A percentile compares a stretch with the other conserved stretches of the same genome.
phyloP scores from a whole-genome alignment of 352 stramenopile species.

The Phytophthora foliorum region DNA sequence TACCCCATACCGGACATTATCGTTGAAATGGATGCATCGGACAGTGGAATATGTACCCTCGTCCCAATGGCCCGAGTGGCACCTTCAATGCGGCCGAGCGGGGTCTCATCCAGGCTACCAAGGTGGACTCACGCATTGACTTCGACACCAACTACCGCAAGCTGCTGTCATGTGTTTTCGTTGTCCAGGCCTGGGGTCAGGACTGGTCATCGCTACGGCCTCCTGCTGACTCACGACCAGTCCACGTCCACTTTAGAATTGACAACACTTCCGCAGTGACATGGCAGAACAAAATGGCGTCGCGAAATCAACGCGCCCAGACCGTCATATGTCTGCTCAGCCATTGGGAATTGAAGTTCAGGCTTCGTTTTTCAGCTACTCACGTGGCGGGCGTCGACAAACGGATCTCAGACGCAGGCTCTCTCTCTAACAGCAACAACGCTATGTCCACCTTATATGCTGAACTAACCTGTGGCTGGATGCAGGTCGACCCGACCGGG shows the following conservation, averaged over 20 bases:
- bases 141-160: slow-evolving; percentile 45
- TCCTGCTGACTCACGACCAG: neutral
- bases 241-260: slow-evolving; percentile 34
- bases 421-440: neutral
- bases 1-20: slow-evolving; percentile 6
- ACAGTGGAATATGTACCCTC: slow-evolving; percentile 15
- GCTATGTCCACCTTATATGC: slow-evolving; percentile 2
- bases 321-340: neutral
- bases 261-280: slow-evolving; percentile 29
- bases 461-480: slow-evolving; percentile 7
- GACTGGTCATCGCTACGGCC: neutral
- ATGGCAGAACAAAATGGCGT: slow-evolving; percentile 25
- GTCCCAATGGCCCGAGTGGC: neutral
- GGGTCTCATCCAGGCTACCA: neutral
- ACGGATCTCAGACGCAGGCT: neutral
- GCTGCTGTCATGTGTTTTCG: slow-evolving; percentile 15
- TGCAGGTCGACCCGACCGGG: neutral
- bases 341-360: neutral
- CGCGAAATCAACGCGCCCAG: slow-evolving; percentile 16
- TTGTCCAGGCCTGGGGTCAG: slow-evolving; percentile 3
- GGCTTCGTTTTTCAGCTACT: slow-evolving; percentile 10
- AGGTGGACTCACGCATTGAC: neutral
- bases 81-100: neutral
- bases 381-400: slow-evolving; percentile 26
- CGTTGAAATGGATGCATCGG: slow-evolving; percentile 28